Conservation (phyloP, 331 rosid genomes). For the Rosa hybrid region DNA sequence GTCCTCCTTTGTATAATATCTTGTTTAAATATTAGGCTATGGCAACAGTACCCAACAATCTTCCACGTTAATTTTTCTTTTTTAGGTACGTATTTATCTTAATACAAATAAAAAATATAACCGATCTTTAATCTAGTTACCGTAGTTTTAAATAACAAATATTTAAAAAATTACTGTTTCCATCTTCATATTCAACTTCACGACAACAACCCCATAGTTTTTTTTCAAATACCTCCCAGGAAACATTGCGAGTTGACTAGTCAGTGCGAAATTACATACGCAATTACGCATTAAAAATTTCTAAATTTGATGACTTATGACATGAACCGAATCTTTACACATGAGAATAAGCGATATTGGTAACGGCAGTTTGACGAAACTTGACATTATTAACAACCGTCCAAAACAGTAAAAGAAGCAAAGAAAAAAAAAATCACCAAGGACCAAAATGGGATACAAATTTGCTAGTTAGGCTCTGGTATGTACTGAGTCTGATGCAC, state of each 20-base stretch:
- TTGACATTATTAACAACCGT: not conserved
- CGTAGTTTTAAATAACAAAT: too few species aligned
- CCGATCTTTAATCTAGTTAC: too few species aligned
- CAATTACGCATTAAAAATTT: not conserved
- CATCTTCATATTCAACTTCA: not conserved
- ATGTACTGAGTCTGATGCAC: not conserved
- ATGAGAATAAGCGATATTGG: too few species aligned
- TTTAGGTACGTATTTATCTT: not conserved
- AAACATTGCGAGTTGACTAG: not conserved
- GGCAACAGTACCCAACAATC: not conserved
- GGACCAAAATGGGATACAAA: not conserved
- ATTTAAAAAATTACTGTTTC: not conserved
- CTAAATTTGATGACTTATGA: not conserved
- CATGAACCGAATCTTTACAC: fast-evolving
- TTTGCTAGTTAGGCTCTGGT: not conserved
- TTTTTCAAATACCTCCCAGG: not conserved
- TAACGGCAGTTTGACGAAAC: not conserved
- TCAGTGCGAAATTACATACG: not conserved
- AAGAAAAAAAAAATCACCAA: not conserved
- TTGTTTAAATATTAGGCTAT: not conserved
- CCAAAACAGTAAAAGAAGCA: not conserved
- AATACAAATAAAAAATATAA: too few species aligned
- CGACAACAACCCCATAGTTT: not conserved
- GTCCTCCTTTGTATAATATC: not conserved
- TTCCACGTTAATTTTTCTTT: not conserved